Evolutionary conservation across 306 rosid species (phyloP).

Genomic region (Erythrophleum fordii): DNA sequence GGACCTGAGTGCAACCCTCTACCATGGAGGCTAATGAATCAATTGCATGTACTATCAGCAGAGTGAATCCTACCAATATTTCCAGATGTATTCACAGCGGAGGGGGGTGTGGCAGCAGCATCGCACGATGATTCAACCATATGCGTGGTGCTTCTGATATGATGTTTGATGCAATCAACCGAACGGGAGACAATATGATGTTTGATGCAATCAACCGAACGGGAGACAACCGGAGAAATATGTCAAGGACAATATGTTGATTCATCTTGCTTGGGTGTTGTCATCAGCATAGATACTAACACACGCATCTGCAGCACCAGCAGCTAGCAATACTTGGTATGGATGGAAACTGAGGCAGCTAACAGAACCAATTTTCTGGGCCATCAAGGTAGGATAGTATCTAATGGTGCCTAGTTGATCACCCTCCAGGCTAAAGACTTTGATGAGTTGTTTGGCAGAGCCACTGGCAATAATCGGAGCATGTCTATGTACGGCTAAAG

Average conservation of each 20-base stretch:
- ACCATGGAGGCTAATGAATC: conserved; percentile 89
- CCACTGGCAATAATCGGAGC: conserved; percentile 97
- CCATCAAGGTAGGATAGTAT: conserved; percentile 91
- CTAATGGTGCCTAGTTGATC: conserved; percentile 84
- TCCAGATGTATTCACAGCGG: conserved; percentile 53
- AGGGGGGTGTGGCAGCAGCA: conserved; percentile 43
- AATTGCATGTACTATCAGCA: conserved; percentile 60
- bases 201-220: conserved; percentile 35
- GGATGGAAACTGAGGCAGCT: conserved; percentile 93
- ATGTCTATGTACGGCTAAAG: conserved; percentile 95
- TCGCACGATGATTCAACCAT: conserved; percentile 36
- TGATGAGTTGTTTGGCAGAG: conserved; percentile 91
- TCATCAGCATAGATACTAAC: conserved; percentile 88
- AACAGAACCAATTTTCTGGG: conserved; percentile 91
- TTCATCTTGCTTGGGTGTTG: conserved; percentile 65
- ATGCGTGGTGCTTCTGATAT: conserved; percentile 30
- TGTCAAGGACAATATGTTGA: conserved; percentile 32
- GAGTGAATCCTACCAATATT: conserved; percentile 54
- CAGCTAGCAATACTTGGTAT: conserved; percentile 85
- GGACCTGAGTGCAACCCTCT: conserved; percentile 54
- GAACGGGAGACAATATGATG: conserved; percentile 43
- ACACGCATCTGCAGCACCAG: conserved; percentile 90
- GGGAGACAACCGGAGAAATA: conserved; percentile 41
- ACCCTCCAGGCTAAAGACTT: conserved; percentile 90
- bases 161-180: conserved; percentile 23